A percentile compares a stretch with the other conserved stretches of the same genome.
phyloP scores from a whole-genome alignment of 83 land plant species.

The Thuja plicata region DNA sequence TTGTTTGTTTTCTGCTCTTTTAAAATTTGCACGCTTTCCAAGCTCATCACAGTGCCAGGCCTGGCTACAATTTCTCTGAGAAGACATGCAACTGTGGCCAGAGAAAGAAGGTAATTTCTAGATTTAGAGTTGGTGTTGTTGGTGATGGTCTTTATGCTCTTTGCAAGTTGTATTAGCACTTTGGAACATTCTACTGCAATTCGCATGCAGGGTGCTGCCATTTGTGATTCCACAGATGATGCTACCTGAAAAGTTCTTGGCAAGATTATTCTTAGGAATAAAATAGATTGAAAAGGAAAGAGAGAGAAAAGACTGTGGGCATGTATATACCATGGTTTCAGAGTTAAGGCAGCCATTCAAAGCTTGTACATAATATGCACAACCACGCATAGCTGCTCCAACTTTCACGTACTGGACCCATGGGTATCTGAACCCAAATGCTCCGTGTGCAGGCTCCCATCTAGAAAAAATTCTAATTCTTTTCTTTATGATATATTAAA shows the following conservation, averaged over 20 bases:
- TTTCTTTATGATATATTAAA: no score
- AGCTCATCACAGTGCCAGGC: conserved; percentile 31
- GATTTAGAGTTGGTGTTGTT: conserved; percentile 26
- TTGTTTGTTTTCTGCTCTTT: neutral
- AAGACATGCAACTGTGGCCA: conserved; percentile 29
- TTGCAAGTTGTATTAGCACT: conserved; percentile 31
- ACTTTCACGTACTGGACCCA: conserved; percentile 57
- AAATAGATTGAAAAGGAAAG: no score
- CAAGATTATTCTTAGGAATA: neutral
- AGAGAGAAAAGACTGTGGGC: neutral
- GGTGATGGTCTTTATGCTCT: conserved; percentile 29
- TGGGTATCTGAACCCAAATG: conserved; percentile 38
- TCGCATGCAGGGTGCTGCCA: conserved; percentile 23
- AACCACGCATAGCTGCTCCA: conserved; percentile 32
- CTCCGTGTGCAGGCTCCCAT: conserved; percentile 59
- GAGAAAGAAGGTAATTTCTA: neutral
- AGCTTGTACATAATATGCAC: conserved; percentile 40
- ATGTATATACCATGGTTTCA: conserved; percentile 23
- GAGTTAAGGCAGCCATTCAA: conserved; percentile 36
- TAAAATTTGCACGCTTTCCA: conserved; percentile 26
- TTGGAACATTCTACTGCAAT: conserved; percentile 34
- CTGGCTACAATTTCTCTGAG: conserved; percentile 30
- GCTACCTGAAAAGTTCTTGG: conserved; percentile 20
- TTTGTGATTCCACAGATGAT: conserved; percentile 15
- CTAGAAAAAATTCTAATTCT: no score